phyloP scores from a whole-genome alignment of 208 protist species.

The Trypanosoma avium region DNA sequence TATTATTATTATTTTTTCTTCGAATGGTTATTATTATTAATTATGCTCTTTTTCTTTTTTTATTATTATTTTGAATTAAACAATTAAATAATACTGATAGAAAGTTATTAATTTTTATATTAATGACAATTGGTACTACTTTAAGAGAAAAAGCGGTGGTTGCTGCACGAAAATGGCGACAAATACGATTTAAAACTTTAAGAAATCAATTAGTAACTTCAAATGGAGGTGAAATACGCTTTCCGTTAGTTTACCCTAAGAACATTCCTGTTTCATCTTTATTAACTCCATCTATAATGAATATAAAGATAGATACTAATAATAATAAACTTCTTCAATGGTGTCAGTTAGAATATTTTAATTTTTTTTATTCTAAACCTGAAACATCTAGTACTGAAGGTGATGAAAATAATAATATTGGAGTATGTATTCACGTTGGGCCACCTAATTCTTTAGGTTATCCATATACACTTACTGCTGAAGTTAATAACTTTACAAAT shows the following conservation, averaged over 20 bases:
- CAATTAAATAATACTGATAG: no score
- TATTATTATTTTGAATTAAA: background rate
- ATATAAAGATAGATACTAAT: slow-evolving; percentile 31
- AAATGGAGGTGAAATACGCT: background rate
- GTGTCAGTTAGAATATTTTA: slow-evolving; percentile 30
- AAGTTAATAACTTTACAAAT: slow-evolving; percentile 49
- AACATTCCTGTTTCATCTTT: no score
- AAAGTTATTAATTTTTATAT: no score
- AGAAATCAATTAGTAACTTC: slow-evolving; percentile 25
- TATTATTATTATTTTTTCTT: no score
- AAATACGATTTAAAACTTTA: slow-evolving; percentile 33
- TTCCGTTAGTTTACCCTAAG: slow-evolving; percentile 7
- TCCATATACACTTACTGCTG: slow-evolving; percentile 41
- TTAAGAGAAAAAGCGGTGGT: slow-evolving; percentile 23
- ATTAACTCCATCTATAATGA: background rate
- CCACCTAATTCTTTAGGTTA: slow-evolving; percentile 50
- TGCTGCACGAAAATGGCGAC: slow-evolving; percentile 34
- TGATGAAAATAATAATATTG: background rate
- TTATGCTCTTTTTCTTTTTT: slow-evolving; percentile 3
- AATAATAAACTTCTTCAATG: slow-evolving; percentile 24
- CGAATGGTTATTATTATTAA: no score
- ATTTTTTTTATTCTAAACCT: slow-evolving; percentile 21
- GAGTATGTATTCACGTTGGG: slow-evolving; percentile 46
- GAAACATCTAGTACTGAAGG: background rate
- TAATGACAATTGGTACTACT: slow-evolving; percentile 22